Percentiles rank a stretch among this genome's conserved stretches.
Conservation (phyloP, 495 filamentous ascomycete genomes). For the Neurospora sp. region DNA sequence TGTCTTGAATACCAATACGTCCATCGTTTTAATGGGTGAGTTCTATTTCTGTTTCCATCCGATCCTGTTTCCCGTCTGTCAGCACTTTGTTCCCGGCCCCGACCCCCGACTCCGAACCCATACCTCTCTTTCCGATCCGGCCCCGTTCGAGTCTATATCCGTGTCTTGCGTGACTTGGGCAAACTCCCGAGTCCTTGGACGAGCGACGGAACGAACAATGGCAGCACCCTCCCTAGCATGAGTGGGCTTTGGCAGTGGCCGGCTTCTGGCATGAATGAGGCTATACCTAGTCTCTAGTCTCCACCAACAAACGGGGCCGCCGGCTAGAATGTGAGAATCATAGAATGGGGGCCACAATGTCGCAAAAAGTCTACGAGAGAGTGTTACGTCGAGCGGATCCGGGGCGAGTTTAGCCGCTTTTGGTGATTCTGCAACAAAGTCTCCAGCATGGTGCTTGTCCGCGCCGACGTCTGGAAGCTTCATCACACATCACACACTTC, state of each 20-base stretch:
- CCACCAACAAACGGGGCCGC: neutral
- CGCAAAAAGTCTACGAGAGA: neutral
- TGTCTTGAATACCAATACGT: neutral
- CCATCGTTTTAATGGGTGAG: neutral
- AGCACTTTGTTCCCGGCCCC: conserved; percentile 4
- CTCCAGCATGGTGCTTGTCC: neutral
- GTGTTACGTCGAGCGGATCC: neutral
- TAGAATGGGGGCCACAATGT: neutral
- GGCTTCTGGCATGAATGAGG: neutral
- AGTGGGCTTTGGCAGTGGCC: neutral
- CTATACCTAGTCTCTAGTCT: neutral
- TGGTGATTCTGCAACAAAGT: neutral
- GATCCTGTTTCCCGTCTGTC: neutral
- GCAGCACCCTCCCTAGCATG: neutral
- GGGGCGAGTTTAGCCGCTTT: neutral
- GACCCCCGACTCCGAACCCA: neutral
- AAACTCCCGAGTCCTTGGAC: neutral
- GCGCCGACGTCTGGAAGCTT: neutral
- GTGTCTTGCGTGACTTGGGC: neutral
- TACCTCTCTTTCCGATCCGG: neutral
- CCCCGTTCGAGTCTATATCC: neutral
- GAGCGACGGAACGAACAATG: neutral
- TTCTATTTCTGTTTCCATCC: neutral
- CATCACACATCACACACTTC: neutral
- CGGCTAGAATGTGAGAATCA: neutral